These are phyloP conservation scores for Mycena sp. DNA, from an alignment of 1,284 basidiomycete species.

Conservation along the genomic window DNA sequence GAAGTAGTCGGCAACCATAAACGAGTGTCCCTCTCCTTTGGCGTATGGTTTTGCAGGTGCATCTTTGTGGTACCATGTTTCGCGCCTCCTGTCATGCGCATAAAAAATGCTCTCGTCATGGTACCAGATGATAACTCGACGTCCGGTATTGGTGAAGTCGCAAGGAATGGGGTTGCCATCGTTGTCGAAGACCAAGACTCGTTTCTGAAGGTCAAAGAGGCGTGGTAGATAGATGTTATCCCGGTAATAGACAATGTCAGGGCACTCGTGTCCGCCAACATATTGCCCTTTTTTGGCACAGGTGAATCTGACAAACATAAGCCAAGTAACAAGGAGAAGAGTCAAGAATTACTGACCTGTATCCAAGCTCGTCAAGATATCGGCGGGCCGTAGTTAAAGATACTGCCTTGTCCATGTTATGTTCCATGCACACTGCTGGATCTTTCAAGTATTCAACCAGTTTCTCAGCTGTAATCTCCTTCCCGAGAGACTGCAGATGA, in stretches of 20 bases:
- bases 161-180: background rate
- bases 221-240: constrained; percentile 3
- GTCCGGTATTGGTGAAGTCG: background rate
- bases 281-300: constrained; percentile 1
- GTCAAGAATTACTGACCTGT: background rate
- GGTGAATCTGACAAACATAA: constrained; percentile 18
- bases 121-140: constrained; percentile 5
- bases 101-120: no score
- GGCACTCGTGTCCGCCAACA: constrained; percentile 5
- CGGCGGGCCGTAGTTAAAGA: background rate
- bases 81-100: constrained; percentile 40
- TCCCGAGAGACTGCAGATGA: background rate
- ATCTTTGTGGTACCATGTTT: constrained; percentile 43
- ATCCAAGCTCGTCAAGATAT: background rate
- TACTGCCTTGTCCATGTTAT: background rate
- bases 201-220: background rate
- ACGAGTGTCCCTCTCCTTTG: constrained; percentile 50
- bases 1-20: constrained; percentile 56
- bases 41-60: constrained; percentile 39
- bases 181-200: background rate
- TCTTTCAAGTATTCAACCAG: background rate
- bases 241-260: no score
- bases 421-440: background rate
- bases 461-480: background rate
- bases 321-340: background rate